Evolutionary conservation across 2,329 filamentous ascomycete species (phyloP).

Genomic region (Drechslerella stenobrocha): DNA sequence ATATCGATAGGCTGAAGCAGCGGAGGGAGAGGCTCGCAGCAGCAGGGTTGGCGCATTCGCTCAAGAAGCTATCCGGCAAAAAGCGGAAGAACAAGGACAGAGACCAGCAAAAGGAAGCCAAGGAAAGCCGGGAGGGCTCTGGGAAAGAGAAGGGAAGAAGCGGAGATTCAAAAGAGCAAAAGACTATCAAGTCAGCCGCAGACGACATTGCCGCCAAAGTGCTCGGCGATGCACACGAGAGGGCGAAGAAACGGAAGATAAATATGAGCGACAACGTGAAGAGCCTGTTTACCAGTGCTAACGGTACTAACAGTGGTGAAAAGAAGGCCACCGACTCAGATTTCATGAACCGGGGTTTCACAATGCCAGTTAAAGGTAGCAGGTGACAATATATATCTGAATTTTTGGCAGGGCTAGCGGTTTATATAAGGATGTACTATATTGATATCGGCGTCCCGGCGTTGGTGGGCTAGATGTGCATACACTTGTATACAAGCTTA

Average conservation of each 20-base stretch:
- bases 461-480: not conserved
- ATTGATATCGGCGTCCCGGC: not conserved
- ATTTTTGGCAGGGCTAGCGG: not conserved
- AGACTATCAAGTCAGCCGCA: slow-evolving; percentile 50
- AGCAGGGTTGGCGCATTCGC: slow-evolving; percentile 75
- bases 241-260: slow-evolving; percentile 76
- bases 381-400: slow-evolving; percentile 8
- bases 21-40: slow-evolving; percentile 71
- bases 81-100: slow-evolving; percentile 66
- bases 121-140: slow-evolving; percentile 54
- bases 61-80: slow-evolving; percentile 76
- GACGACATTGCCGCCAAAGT: slow-evolving; percentile 76
- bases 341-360: slow-evolving; percentile 65
- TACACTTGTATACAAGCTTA: not conserved
- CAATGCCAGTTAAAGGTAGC: slow-evolving; percentile 59
- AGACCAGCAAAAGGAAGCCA: slow-evolving; percentile 50
- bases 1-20: slow-evolving; percentile 68
- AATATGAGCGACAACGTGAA: slow-evolving; percentile 64
- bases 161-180: slow-evolving; percentile 48
- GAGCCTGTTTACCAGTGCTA: slow-evolving; percentile 61
- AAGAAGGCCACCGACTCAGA: slow-evolving; percentile 58
- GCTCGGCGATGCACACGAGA: slow-evolving; percentile 79
- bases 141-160: slow-evolving; percentile 49
- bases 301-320: slow-evolving; percentile 54
- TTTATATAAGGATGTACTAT: slow-evolving; percentile 27